phyloP scores from a whole-genome alignment of 257 asterid species.

The Jaltomata sinuosa region DNA sequence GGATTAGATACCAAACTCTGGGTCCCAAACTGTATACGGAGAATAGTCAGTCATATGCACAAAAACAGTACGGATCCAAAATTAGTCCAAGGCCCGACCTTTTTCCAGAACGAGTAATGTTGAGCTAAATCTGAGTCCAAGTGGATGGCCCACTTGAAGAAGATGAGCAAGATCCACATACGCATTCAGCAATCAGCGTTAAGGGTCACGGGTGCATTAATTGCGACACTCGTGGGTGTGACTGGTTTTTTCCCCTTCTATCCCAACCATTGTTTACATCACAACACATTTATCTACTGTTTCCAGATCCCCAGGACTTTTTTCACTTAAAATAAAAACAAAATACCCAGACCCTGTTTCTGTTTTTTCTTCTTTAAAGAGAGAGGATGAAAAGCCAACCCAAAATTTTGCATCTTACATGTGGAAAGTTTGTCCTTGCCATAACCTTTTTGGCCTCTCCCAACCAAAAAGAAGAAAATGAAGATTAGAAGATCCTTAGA shows the following conservation, averaged over 20 bases:
- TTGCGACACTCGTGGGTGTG: neutral
- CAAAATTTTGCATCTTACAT: neutral
- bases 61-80: neutral
- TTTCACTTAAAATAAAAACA: neutral
- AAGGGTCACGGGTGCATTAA: constrained; percentile 1
- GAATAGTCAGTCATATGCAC: neutral
- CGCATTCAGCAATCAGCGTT: neutral
- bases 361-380: neutral
- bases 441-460: neutral
- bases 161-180: neutral
- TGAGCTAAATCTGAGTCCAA: neutral
- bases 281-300: neutral
- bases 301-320: neutral
- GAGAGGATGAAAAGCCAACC: neutral
- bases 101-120: neutral
- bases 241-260: neutral
- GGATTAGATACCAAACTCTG: neutral
- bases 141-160: neutral
- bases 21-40: neutral
- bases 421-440: neutral
- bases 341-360: neutral
- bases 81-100: neutral
- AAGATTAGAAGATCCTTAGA: neutral
- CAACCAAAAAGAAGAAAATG: neutral
- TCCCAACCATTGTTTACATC: neutral